phyloP scores from a whole-genome alignment of 2,329 filamentous ascomycete genomes.

The Aspergillus sp. region DNA sequence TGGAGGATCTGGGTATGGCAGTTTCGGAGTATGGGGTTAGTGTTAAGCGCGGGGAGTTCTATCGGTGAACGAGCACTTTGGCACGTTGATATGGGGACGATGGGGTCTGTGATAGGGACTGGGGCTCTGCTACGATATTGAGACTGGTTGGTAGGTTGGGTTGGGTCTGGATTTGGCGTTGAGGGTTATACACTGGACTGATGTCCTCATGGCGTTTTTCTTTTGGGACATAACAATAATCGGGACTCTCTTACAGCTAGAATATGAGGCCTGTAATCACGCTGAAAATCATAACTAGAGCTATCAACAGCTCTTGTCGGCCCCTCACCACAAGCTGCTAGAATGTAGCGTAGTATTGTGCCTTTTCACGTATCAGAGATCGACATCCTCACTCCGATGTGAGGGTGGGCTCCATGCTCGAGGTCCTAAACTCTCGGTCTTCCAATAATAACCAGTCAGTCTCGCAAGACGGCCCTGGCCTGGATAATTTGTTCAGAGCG shows the following conservation, averaged over 20 bases:
- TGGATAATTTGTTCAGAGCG: too few species aligned
- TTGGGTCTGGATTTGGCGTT: not conserved
- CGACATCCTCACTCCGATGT: too few species aligned
- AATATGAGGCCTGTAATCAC: not conserved
- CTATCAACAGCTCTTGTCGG: too few species aligned
- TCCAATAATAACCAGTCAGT: too few species aligned
- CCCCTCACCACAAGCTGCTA: too few species aligned
- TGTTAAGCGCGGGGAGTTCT: constrained; percentile 96
- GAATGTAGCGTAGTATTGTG: too few species aligned
- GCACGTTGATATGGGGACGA: not conserved
- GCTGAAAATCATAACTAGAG: not conserved
- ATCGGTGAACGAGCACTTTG: constrained; percentile 60
- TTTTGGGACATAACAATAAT: not conserved
- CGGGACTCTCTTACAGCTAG: not conserved
- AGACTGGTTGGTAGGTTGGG: not conserved
- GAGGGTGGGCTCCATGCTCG: too few species aligned
- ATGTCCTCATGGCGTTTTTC: not conserved
- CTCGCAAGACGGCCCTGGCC: too few species aligned
- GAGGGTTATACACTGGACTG: not conserved
- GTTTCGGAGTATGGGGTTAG: constrained; percentile 98
- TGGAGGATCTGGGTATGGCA: constrained; percentile 98
- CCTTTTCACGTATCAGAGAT: too few species aligned
- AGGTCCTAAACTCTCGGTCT: too few species aligned
- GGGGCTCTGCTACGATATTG: not conserved
- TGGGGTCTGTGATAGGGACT: not conserved